phyloP scores from a whole-genome alignment of 352 stramenopile genomes.

The Globisporangium middletonii region DNA sequence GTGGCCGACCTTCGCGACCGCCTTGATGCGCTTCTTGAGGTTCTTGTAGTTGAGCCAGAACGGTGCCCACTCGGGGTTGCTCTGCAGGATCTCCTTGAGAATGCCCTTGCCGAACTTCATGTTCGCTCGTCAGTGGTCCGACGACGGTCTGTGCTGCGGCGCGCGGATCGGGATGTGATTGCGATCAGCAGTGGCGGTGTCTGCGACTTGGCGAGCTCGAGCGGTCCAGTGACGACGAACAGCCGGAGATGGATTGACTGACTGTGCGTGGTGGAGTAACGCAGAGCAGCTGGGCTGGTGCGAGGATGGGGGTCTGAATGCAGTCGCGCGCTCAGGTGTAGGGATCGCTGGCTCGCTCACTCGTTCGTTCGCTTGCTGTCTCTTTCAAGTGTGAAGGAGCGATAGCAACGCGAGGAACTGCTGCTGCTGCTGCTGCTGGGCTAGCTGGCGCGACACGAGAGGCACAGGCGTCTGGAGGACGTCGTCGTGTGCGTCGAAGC shows the following conservation, averaged over 20 bases:
- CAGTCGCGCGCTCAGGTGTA: too few relatives aligned
- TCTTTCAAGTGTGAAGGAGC: too few relatives aligned
- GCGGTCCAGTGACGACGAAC: background rate
- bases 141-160: background rate
- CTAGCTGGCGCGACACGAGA: too few relatives aligned
- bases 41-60: constrained; percentile 88
- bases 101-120: constrained; percentile 86
- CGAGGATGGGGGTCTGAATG: too few relatives aligned
- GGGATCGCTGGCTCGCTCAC: too few relatives aligned
- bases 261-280: background rate
- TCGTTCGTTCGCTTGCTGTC: too few relatives aligned
- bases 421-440: too few relatives aligned
- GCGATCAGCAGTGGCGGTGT: background rate
- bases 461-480: too few relatives aligned
- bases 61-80: constrained; percentile 75
- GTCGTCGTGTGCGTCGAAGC: too few relatives aligned
- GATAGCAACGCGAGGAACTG: too few relatives aligned
- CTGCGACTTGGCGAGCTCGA: background rate
- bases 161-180: background rate
- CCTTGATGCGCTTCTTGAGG: constrained; percentile 83
- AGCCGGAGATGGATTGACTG: background rate
- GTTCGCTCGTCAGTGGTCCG: background rate
- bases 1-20: constrained; percentile 29
- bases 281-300: too few relatives aligned
- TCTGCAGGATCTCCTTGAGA: constrained; percentile 61